Evolutionary conservation across 1,284 basidiomycete genomes (phyloP), one percentile per base, ranked within the genome.

Genomic region (Ceratobasidium sp.): DNA sequence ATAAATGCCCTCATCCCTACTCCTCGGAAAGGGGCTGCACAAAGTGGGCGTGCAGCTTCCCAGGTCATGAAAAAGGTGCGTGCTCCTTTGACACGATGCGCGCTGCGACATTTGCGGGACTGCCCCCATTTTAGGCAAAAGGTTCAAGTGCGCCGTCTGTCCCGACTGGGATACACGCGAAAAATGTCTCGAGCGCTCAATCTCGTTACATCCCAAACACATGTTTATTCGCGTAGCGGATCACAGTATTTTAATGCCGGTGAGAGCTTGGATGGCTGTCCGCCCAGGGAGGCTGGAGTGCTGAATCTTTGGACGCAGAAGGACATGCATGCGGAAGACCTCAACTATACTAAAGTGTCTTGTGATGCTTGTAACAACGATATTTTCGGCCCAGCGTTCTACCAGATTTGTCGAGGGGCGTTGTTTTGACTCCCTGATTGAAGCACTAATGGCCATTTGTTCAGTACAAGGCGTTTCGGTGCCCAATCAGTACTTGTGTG

Each of bases 161-260:
- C 66, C 66, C 1, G 66, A 69, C 39, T 69, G 66, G 66, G 66
- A 69, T 58, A 13, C 66, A 39, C 58, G 66, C 31, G 49, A 69
- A 27, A 41, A 43, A 29, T 69, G 66, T 24, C 39, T 69, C 2
- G 66, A 69, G 54, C 31, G 41, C 8, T 69, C 66, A 24, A 5
- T 24, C 22, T 16, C 27, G 24, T 6, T 58, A 6, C 66, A 69
- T 34, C 66, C 66, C 24, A 37, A 69, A 19, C 66, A 69, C 31
- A 69, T 41, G 53, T 69, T 69, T 46, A 69, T 69, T 58, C 31
- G 66, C 19, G 54, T 69, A 11, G 27, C 24, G 13, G 39, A 58
- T 27, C 53, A 39, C 7, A 24, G 34, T 19, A 16, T 69, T 4
- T 24, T 69, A 9, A 58, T 69, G 53, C 66, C 53, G 39, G 66